Evolutionary conservation across 116 monocot species (phyloP), one percentile per base, ranked within the genome.

Genomic region (Thalassia testudinum): DNA sequence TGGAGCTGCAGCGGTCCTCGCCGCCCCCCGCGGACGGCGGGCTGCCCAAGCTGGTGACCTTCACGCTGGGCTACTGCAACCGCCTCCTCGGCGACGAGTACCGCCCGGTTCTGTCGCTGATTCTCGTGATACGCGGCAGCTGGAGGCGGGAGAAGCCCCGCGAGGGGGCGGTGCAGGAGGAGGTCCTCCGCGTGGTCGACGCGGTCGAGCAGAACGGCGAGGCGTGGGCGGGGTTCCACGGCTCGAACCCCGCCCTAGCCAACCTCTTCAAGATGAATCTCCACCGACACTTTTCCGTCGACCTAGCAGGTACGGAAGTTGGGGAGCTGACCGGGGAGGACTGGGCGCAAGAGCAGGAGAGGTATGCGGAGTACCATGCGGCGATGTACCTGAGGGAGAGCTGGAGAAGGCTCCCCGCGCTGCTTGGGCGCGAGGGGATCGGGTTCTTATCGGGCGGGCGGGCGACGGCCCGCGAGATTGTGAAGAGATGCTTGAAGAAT

Each of bases 381-480:
- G 66, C 71, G 0, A 14, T 57, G 23, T 93, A 72, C 60, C 30
- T 93, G 50, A 40, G 7, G 40, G 93, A 87, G 61, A 84, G 66
- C 34, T 93, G 93, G 93, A 67, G 75, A 19, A 84, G 77, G 66
- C 76, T 93, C 1, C 83, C 87, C 0, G 53, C 56, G 7, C 27
- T 81, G 50, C 52, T 93, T 27, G 81, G 87, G 34, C 71, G 84
- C 52, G 93, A 93, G 27, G 87, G 93, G 7, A 42, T 93, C 43
- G 76, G 83, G 8, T 55, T 93, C 49, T 84, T 93, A 30, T 93
- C 87, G 0, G 84, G 80, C 1, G 93, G 93, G 21, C 76, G 87
- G 59, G 93, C 87, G 52, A 84, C 84, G 1, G 93, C 87, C 1
- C 52, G 87, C 21, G 93, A 93, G 49, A 65, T 84, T 47, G 87